Evolutionary conservation across 2,329 filamentous ascomycete genomes (phyloP), one percentile per base, ranked within the genome.

Genomic region (Penicillium sp.): DNA sequence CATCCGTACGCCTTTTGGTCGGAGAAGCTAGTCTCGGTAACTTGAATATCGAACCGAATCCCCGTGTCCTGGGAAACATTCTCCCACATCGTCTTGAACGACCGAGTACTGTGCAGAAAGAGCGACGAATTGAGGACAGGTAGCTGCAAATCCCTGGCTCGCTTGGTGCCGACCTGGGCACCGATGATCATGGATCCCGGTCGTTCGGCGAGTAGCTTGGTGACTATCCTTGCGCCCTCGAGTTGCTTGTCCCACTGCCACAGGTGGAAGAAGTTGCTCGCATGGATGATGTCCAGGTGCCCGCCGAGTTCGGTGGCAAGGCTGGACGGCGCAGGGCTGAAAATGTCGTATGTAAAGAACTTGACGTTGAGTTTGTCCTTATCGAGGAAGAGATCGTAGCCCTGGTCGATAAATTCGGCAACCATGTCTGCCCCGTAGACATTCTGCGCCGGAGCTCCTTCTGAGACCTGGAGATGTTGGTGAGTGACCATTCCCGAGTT

Each of bases 211-310:
- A 36, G 33, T 36, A 36, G 14, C 15, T 28, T 27, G 14, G 28
- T 16, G 10, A 18, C 23, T 6, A 7, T 13, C 14, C 28, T 36
- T 8, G 21, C 21, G 33, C 21, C 33, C 17, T 36, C 33, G 10
- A 36, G 16, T 18, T 17, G 21, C 23, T 27, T 16, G 8, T 7
- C 23, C 33, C 33, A 36, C 7, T n/a, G 5, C 33, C 33, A 36
- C 5, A 27, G 21, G 23, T 36, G 33, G 33, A 36, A 36, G 15
- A 36, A 36, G 15, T 36, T 36, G 33, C 33, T 36, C 18, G 33
- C 33, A 18, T 36, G 33, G 7, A 36, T 19, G 4, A 36, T 18
- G 21, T 39, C 16, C 25, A 44, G 10, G 8, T 16, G 7, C 15
- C 29, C 15, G n/a, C n/a, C n/a, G n/a, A n/a, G n/a, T n/a, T n/a